Percentiles rank a stretch among this genome's conserved stretches.
These are phyloP conservation scores for Biancaea sappan DNA, from an alignment of 306 rosid species.

Conservation along the genomic window DNA sequence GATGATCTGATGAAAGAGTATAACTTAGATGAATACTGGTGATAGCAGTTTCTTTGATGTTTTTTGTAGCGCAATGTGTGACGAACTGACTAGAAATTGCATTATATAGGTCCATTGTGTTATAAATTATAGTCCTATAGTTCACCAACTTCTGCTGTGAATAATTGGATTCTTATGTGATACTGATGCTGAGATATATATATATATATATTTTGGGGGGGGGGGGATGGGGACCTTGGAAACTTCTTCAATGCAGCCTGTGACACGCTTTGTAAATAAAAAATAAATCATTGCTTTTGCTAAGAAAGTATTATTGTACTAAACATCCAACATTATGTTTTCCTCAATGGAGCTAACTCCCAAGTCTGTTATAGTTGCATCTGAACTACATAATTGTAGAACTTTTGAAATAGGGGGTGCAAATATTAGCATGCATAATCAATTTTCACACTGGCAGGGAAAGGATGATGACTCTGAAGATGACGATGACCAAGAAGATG, in stretches of 20 bases:
- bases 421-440: not conserved
- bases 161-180: not conserved
- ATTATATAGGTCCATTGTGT: not conserved
- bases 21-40: not conserved
- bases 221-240: not conserved
- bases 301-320: not conserved
- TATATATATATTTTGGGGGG: too few species aligned
- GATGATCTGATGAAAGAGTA: not conserved
- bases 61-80: not conserved
- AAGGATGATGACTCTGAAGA: constrained; percentile 74
- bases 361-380: not conserved
- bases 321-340: not conserved
- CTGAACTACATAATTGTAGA: not conserved
- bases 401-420: not conserved
- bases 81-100: not conserved
- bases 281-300: not conserved
- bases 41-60: not conserved
- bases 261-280: not conserved
- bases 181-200: not conserved
- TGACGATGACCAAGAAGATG: constrained; percentile 65
- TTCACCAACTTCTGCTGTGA: not conserved
- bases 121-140: not conserved
- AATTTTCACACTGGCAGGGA: constrained; percentile 45
- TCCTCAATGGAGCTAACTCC: not conserved
- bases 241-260: not conserved